These are phyloP conservation scores for Spiromastix sp. DNA, from an alignment of 2,329 filamentous ascomycete genomes.

Conservation along the genomic window DNA sequence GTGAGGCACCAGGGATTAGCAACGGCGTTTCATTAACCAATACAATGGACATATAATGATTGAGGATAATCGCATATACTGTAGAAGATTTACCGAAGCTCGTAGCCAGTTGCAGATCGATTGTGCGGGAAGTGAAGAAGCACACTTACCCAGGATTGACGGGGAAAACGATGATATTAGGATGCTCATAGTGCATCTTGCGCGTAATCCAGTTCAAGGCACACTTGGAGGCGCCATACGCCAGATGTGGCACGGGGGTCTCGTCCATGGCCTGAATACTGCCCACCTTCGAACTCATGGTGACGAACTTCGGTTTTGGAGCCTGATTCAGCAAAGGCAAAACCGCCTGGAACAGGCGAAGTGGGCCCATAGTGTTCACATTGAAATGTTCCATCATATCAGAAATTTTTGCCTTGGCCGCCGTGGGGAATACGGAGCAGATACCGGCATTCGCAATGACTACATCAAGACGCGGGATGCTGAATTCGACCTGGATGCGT, in stretches of 20 bases:
- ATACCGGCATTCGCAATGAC: slow-evolving; percentile 46
- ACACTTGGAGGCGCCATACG: slow-evolving; percentile 38
- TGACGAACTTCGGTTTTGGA: slow-evolving; percentile 26
- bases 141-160: slow-evolving; percentile 14
- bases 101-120: too few species aligned
- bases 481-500: slow-evolving; percentile 18
- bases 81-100: too few species aligned
- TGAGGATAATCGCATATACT: too few species aligned
- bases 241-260: slow-evolving; percentile 20
- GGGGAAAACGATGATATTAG: slow-evolving; percentile 13
- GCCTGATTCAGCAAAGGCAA: slow-evolving; percentile 29
- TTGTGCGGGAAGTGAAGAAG: not conserved
- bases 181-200: slow-evolving; percentile 28
- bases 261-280: slow-evolving; percentile 12
- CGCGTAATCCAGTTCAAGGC: slow-evolving; percentile 27
- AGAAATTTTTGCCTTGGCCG: slow-evolving; percentile 8
- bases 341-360: slow-evolving; percentile 38
- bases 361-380: slow-evolving; percentile 27
- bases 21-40: not conserved
- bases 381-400: slow-evolving; percentile 20
- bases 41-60: not conserved
- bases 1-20: not conserved
- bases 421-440: slow-evolving; percentile 9
- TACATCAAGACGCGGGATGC: slow-evolving; percentile 37
- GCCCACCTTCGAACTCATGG: slow-evolving; percentile 25